Evolutionary conservation across 495 filamentous ascomycete species (phyloP).

Genomic region (Penicillium odoratum): DNA sequence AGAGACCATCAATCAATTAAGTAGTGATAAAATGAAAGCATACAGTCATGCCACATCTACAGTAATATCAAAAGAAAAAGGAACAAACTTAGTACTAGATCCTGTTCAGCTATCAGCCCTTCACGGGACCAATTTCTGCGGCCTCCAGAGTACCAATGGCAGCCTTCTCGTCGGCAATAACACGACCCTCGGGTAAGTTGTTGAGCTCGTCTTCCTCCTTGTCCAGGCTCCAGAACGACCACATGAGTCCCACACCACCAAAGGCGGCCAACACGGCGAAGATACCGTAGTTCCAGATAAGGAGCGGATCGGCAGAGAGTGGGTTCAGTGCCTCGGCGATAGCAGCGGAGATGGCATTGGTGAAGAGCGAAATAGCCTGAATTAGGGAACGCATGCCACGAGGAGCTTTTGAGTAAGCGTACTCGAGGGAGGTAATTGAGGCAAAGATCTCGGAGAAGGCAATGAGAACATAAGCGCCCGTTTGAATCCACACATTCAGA

Average conservation of each 20-base stretch:
- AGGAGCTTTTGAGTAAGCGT: constrained; percentile 82
- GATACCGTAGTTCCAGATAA: constrained; percentile 65
- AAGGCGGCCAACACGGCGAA: constrained; percentile 61
- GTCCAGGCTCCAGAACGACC: constrained; percentile 57
- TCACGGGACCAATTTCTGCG: constrained; percentile 21
- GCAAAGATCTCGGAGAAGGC: constrained; percentile 69
- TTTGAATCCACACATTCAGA: constrained; percentile 58
- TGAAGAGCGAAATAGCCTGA: constrained; percentile 66
- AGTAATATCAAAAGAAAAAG: too few species aligned
- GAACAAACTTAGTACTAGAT: too few species aligned
- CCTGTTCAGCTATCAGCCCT: constrained; percentile 1
- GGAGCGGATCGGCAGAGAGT: constrained; percentile 61
- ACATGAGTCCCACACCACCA: constrained; percentile 58
- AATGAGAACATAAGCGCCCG: constrained; percentile 59
- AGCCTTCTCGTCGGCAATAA: constrained; percentile 19
- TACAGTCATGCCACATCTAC: not conserved
- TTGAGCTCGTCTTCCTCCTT: constrained; percentile 67
- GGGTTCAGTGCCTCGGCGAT: constrained; percentile 64
- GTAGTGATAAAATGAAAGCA: not conserved
- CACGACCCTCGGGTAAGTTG: constrained; percentile 32
- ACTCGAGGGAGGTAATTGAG: constrained; percentile 66
- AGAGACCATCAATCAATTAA: not conserved
- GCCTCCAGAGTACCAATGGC: constrained; percentile 9
- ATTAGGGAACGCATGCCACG: constrained; percentile 74
- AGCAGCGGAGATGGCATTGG: constrained; percentile 63